phyloP scores from a whole-genome alignment of 2,329 filamentous ascomycete genomes.

The Aspergillus proliferans region DNA sequence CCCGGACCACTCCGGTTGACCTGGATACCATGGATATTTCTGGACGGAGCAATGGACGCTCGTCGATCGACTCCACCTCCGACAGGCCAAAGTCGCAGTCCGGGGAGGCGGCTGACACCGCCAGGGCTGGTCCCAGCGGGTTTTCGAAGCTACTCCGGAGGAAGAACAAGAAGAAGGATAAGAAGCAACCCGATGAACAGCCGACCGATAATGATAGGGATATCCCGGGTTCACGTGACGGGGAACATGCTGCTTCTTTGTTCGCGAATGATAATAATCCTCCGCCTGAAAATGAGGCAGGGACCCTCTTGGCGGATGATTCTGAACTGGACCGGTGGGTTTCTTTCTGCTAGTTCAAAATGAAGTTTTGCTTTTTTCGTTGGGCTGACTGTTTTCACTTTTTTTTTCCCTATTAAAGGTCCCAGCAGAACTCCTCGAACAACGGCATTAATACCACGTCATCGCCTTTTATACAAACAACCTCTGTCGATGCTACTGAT shows the following conservation, averaged over 20 bases:
- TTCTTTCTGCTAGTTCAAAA: not conserved
- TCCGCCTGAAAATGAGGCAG: conserved; percentile 16
- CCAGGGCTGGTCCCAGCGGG: conserved; percentile 37
- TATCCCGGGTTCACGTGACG: conserved; percentile 16
- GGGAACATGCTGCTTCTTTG: conserved; percentile 17
- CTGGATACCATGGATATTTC: conserved; percentile 26
- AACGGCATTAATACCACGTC: conserved; percentile 64
- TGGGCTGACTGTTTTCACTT: conserved; percentile 10
- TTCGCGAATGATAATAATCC: conserved; percentile 16
- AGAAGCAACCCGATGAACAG: conserved; percentile 16
- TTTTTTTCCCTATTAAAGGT: conserved; percentile 21
- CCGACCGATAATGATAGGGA: not conserved
- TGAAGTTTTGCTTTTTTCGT: not conserved
- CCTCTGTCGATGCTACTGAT: conserved; percentile 39
- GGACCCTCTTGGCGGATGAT: conserved; percentile 29
- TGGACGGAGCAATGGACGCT: conserved; percentile 28
- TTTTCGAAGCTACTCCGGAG: conserved; percentile 48
- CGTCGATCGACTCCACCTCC: conserved; percentile 33
- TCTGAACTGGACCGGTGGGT: conserved; percentile 38
- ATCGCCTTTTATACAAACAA: conserved; percentile 59
- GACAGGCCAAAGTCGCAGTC: conserved; percentile 35
- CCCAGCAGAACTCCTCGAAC: conserved; percentile 49
- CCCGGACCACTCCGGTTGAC: conserved; percentile 31
- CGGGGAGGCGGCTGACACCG: conserved; percentile 30
- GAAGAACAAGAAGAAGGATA: conserved; percentile 36